Evolutionary conservation across 208 protist species (phyloP).

Genomic region (Angomonas deanei): DNA sequence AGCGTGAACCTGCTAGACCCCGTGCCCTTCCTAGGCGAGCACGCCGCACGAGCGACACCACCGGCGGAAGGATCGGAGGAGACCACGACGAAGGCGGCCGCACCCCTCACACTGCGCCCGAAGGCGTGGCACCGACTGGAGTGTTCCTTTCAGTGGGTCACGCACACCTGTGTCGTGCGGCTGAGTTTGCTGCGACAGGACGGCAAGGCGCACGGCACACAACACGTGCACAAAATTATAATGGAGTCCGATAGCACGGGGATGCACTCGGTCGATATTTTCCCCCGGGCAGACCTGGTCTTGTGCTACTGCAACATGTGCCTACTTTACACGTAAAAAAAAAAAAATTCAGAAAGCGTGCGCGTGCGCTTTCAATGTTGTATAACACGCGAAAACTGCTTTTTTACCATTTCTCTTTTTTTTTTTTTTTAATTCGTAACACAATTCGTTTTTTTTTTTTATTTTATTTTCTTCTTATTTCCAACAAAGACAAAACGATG

Average conservation of each 20-base stretch:
- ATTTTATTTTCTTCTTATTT: not conserved
- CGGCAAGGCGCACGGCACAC: not conserved
- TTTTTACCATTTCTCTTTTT: not conserved
- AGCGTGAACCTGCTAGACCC: conserved; percentile 7
- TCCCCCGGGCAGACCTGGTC: conserved; percentile 24
- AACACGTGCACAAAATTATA: not conserved
- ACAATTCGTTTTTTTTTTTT: conserved; percentile 8
- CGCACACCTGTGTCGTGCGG: conserved; percentile 9
- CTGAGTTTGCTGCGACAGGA: not conserved
- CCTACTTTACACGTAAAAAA: not conserved
- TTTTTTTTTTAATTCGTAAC: not conserved
- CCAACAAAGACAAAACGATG: too few relatives aligned
- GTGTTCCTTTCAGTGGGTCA: conserved; percentile 16
- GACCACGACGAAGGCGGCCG: not conserved
- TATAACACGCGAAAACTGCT: too few relatives aligned
- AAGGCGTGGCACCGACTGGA: conserved; percentile 16
- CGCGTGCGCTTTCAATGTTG: too few relatives aligned
- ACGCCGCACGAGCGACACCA: not conserved
- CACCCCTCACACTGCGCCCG: not conserved
- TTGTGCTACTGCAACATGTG: conserved; percentile 42
- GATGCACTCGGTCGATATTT: conserved; percentile 26
- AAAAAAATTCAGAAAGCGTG: not conserved
- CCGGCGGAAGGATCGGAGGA: not conserved
- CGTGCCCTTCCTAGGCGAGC: not conserved
- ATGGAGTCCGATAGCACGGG: conserved; percentile 16